Percentiles rank a stretch among this genome's conserved stretches.
phyloP scores from a whole-genome alignment of 148 eudicot genomes.

The Rhododendron vialii region DNA sequence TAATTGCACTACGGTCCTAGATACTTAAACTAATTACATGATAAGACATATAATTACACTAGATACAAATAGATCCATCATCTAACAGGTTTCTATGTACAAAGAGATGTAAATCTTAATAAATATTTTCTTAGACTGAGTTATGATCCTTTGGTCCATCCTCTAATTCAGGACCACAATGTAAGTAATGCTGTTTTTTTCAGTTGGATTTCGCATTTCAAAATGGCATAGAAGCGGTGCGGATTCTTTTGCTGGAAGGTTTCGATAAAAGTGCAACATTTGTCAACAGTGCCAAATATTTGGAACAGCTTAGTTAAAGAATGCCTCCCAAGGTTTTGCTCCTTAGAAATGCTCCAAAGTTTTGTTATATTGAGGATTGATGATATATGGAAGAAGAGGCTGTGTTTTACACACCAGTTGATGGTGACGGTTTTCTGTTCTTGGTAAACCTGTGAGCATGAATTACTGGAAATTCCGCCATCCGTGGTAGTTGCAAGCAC shows the following conservation, averaged over 20 bases:
- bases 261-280: conserved; percentile 78
- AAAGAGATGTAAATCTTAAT: not conserved
- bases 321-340: not conserved
- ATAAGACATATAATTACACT: too few relatives aligned
- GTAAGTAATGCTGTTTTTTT: not conserved
- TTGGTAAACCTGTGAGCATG: not conserved
- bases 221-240: conserved; percentile 71
- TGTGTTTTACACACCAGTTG: not conserved
- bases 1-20: too few relatives aligned
- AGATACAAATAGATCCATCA: too few relatives aligned
- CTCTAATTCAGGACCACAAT: not conserved
- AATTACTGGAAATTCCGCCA: not conserved
- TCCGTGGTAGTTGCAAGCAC: not conserved
- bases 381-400: not conserved
- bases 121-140: not conserved
- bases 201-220: conserved; percentile 88
- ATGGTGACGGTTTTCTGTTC: not conserved
- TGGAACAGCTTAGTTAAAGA: conserved; percentile 39
- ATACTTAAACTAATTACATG: too few relatives aligned
- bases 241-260: conserved; percentile 73
- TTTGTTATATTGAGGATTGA: not conserved
- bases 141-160: not conserved
- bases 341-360: not conserved
- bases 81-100: too few relatives aligned
- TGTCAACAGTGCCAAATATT: conserved; percentile 54